Base-by-base conservation (phyloP, 768 basidiomycete species). In the Suillus subaureus region DNA sequence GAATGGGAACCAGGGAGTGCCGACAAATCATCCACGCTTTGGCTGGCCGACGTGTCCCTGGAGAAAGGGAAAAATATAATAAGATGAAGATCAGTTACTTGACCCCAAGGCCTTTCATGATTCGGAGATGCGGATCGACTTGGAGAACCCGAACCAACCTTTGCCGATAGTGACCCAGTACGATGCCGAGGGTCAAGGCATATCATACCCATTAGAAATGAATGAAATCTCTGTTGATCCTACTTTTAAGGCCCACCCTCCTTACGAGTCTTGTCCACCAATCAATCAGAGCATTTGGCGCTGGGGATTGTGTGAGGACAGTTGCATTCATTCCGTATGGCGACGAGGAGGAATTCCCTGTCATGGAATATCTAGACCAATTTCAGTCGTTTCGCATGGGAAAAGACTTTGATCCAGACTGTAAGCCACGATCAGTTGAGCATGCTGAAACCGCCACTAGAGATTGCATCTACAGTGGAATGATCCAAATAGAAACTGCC, bases 221-320 rank as follows among this genome's bases (percentile, higher is more conserved):
- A 69, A 71, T 58, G 65, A 70, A n/a, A 43, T 68, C 52, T 64
- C 65, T 31, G 21, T 74, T 18, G 66, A 71, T 28, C 7, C 39
- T 47, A 12, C 39, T 37, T 23, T 68, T 49, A 43, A 57, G 21
- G 70, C 78, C 4, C 74, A 78, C 43, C 74, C 79, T 0, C 49
- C 63, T 1, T 87, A 87, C 66, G 81, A 83, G 18, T 75, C 75
- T n/a, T 87, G 86, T 67, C 76, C 86, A 0, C 81, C 86, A 0
- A 65, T 72, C 1, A 77, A 79, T 1, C 70, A 72, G 21, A 85
- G 76, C 64, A 67, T 79, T 21, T 9, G 9, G 51, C 35, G 69
- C 18, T 15, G 7, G 11, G 2, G 12, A 4, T 55, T 69, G 6
- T 64, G 54, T 3, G 1, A 67, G 1, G n/a, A 47, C 39, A 4